phyloP scores from a whole-genome alignment of 164 flowering plant genomes.

The Chloranthus sessilifolius region DNA sequence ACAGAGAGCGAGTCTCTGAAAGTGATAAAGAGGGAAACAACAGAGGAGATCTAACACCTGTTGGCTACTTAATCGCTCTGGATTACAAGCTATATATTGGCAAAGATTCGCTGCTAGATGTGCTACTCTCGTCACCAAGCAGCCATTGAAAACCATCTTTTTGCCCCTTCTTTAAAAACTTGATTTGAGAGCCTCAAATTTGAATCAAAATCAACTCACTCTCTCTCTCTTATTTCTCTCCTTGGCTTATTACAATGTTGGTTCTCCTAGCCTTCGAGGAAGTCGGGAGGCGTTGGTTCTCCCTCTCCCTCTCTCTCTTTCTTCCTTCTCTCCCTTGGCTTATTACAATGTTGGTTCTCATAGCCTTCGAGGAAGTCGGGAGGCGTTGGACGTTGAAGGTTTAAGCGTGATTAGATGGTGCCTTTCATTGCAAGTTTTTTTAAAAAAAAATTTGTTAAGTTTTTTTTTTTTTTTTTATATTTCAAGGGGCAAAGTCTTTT shows the following conservation, averaged over 20 bases:
- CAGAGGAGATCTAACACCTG: constrained; percentile 63
- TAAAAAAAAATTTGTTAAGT: too few relatives aligned
- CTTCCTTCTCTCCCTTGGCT: neutral
- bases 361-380: neutral
- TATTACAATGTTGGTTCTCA: too few relatives aligned
- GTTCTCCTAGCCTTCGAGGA: neutral
- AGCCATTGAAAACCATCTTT: constrained; percentile 69
- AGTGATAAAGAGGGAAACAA: constrained; percentile 65
- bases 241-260: neutral
- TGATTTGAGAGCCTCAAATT: too few relatives aligned
- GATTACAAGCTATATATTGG: constrained; percentile 85
- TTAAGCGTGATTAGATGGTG: too few relatives aligned
- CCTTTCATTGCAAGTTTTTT: too few relatives aligned
- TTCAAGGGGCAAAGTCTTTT: too few relatives aligned
- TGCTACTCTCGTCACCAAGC: constrained; percentile 46
- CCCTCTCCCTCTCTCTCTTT: neutral
- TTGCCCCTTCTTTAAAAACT: constrained; percentile 3
- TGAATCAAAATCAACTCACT: too few relatives aligned
- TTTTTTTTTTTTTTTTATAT: too few relatives aligned
- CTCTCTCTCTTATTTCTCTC: neutral
- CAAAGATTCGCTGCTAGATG: constrained; percentile 59
- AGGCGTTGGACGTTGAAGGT: too few relatives aligned
- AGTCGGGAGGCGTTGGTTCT: neutral
- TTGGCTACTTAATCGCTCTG: constrained; percentile 50
- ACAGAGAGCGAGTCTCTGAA: constrained; percentile 60